phyloP scores from a whole-genome alignment of 2,329 filamentous ascomycete species.

The Colletotrichum tabaci region DNA sequence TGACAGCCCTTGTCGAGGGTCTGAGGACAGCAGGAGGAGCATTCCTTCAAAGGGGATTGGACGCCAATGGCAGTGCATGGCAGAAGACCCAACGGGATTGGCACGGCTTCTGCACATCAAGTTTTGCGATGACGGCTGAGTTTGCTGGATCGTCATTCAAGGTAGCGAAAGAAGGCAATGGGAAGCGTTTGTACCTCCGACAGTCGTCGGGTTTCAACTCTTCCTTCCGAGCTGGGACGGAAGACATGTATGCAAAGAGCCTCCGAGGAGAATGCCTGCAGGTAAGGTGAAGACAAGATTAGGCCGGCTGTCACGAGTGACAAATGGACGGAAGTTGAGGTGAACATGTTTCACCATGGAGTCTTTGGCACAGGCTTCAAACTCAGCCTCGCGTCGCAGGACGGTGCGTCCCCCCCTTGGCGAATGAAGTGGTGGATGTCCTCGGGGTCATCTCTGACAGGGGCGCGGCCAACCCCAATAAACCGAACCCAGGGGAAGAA shows the following conservation, averaged over 20 bases:
- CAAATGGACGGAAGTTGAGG: slow-evolving; percentile 38
- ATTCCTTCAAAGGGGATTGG: slow-evolving; percentile 14
- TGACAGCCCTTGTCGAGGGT: slow-evolving; percentile 25
- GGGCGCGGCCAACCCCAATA: not conserved
- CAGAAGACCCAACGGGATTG: slow-evolving; percentile 27
- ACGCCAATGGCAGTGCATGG: slow-evolving; percentile 8
- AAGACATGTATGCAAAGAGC: slow-evolving; percentile 24
- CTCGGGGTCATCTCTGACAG: not conserved
- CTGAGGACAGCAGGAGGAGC: slow-evolving; percentile 14
- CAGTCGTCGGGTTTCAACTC: slow-evolving; percentile 37
- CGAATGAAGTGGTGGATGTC: not conserved
- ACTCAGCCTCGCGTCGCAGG: slow-evolving; percentile 41
- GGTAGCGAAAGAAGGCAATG: not conserved
- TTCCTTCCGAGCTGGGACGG: slow-evolving; percentile 36
- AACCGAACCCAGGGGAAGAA: slow-evolving; percentile 13
- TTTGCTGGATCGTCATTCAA: not conserved
- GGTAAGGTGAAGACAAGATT: slow-evolving; percentile 4
- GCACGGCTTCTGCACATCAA: slow-evolving; percentile 27
- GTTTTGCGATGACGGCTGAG: slow-evolving; percentile 25
- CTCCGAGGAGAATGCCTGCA: slow-evolving; percentile 30
- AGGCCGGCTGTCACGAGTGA: slow-evolving; percentile 19
- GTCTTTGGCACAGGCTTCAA: slow-evolving; percentile 42
- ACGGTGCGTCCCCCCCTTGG: slow-evolving; percentile 34
- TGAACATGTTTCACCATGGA: slow-evolving; percentile 42
- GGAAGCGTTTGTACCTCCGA: slow-evolving; percentile 23